Evolutionary conservation across 2,329 filamentous ascomycete species (phyloP), one percentile per base, ranked within the genome.

Genomic region (Epicoccum nigrum): DNA sequence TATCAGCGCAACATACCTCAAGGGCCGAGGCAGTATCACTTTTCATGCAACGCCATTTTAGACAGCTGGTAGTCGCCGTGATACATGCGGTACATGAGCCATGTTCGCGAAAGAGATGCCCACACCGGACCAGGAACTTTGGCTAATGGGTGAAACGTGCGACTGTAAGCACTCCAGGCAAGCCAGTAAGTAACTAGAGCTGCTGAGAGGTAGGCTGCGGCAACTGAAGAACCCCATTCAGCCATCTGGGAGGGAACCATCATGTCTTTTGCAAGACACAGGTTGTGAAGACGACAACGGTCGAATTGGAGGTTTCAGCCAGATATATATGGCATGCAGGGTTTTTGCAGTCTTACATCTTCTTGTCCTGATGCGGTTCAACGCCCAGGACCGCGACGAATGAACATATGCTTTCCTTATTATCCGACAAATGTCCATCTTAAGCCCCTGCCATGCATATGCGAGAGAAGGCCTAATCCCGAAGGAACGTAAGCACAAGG

Each of bases 91-190:
- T 60, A 58, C 56, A 67, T 62, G 21, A 64, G 49, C 63, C 62
- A 68, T 58, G 58, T 56, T 27, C 64, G 55, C 3, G 63, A 63
- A 5, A 68, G 17, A 4, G 60, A 58, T 3, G 63, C 51, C 63
- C 60, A 68, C 13, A 66, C 37, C 1, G 63, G 62, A 0, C 62
- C 63, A 4, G 62, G 62, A 3, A 60, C 45, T 35, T 56, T 58
- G 4, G 60, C 58, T 6, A 67, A 49, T 2, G 63, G 62, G 15
- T 67, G 62, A 2, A 63, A n/a, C 23, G 41, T 58, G 25, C 50
- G 47, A 17, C 54, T 50, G 20, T 63, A 67, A 20, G 58, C 4
- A 9, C 44, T 33, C 59, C 62, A 65, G 7, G 45, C 4, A 13
- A 53, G 3, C 39, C 38, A 56, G 42, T 63, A 58, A 3, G 32